Evolutionary conservation across 192 early-diverging fungal species (phyloP), one percentile per base, ranked within the genome.

Genomic region (Rhizophagus clarus): DNA sequence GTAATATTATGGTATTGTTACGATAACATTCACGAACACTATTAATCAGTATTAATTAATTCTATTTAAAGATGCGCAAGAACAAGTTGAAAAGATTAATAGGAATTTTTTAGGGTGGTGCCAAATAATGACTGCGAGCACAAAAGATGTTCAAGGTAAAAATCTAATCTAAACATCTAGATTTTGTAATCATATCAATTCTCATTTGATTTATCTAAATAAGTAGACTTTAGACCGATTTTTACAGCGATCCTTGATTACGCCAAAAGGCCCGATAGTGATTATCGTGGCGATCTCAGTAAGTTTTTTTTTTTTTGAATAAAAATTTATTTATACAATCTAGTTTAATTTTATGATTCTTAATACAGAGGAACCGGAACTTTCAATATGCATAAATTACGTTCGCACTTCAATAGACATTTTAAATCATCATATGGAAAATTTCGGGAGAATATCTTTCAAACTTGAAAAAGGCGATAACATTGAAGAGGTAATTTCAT

Each of bases 41-140:
- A 76, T 42, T 45, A 64, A 76, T 12, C 26, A 17, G n/a, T 1
- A 66, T 40, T 24, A 9, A 61, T 64, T 28, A 15, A 11, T 66
- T 28, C 28, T 66, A 61, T 34, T 64, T 63, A 11, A 26, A 77
- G 60, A 56, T 12, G 28, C 40, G 20, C 29, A 70, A 60, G 32
- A 37, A 45, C 76, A 24, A 24, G n/a, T 79, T 69, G 37, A 51
- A 26, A 28, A 60, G 61, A 68, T 79, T 26, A 79, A 71, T 61
- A 51, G 45, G 20, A 79, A 79, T 56, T 42, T 79, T 32, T 70
- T 79, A 31, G 31, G 31, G 22, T 79, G 77, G 77, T n/a, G 47
- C n/a, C 67, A 79, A 31, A 49, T 26, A 69, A 26, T 79, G 66
- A 78, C 76, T n/a, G 20, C 22, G 20, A 42, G 14, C 20, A 70